A percentile compares a stretch with the other conserved stretches of the same genome.
These are phyloP conservation scores for Hippophae gyantsensis DNA, from an alignment of 306 rosid genomes.

Conservation along the genomic window DNA sequence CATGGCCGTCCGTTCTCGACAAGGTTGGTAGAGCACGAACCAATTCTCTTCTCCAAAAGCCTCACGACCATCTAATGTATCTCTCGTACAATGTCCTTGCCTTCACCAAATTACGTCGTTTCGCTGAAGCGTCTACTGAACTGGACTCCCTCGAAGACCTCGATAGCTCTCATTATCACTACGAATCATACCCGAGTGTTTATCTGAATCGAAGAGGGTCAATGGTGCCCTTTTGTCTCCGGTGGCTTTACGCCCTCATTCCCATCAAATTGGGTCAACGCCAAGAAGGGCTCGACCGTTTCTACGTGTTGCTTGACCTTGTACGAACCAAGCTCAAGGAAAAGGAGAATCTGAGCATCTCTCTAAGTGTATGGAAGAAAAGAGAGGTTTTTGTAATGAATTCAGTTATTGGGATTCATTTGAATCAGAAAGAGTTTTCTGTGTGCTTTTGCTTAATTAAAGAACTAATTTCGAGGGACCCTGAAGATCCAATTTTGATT, in stretches of 20 bases:
- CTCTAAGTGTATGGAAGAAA: constrained; percentile 42
- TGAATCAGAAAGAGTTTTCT: constrained; percentile 52
- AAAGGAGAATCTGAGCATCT: constrained; percentile 23
- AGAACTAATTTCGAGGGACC: constrained; percentile 34
- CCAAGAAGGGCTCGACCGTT: constrained; percentile 68
- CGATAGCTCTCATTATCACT: constrained; percentile 45
- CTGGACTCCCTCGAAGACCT: constrained; percentile 77
- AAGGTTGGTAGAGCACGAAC: constrained; percentile 72
- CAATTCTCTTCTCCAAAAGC: constrained; percentile 63
- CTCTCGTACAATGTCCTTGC: constrained; percentile 76
- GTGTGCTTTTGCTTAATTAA: constrained; percentile 53
- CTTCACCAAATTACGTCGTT: constrained; percentile 74
- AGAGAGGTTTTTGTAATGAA: constrained; percentile 67
- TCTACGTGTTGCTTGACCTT: constrained; percentile 54
- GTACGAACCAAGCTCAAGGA: constrained; percentile 36
- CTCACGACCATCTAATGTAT: constrained; percentile 79
- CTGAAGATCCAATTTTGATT: constrained; percentile 42
- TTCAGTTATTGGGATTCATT: constrained; percentile 61
- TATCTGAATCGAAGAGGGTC: constrained; percentile 66
- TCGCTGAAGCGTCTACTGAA: constrained; percentile 66
- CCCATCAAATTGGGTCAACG: constrained; percentile 69
- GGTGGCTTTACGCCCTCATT: constrained; percentile 65
- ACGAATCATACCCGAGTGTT: constrained; percentile 53
- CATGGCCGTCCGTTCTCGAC: constrained; percentile 84
- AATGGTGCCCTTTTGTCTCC: constrained; percentile 84